phyloP scores from a whole-genome alignment of 1,139 yeast genomes.

The Dujonia santamariae region DNA sequence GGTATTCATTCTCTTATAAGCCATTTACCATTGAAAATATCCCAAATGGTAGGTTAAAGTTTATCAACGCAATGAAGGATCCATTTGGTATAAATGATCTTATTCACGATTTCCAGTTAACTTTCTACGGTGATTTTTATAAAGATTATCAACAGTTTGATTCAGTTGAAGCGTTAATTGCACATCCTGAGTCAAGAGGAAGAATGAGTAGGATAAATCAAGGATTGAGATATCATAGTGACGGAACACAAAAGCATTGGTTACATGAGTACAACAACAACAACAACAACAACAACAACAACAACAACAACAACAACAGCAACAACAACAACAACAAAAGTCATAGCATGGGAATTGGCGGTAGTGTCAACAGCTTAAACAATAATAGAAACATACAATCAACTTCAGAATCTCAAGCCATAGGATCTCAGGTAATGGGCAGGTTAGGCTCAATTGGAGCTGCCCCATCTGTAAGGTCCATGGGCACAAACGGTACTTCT shows the following conservation, averaged over 20 bases:
- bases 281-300: not conserved
- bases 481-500: slow-evolving; percentile 17
- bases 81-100: slow-evolving; percentile 75
- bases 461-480: slow-evolving; percentile 31
- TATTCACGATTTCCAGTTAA: slow-evolving; percentile 67
- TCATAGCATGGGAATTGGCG: not conserved
- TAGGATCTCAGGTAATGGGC: not conserved
- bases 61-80: slow-evolving; percentile 67
- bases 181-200: slow-evolving; percentile 66
- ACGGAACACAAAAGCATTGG: slow-evolving; percentile 87
- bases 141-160: slow-evolving; percentile 78
- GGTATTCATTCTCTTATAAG: slow-evolving; percentile 75
- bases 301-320: not conserved
- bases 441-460: not conserved
- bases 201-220: slow-evolving; percentile 73
- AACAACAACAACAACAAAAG: not conserved
- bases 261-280: slow-evolving; percentile 20
- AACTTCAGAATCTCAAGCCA: not conserved
- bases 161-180: slow-evolving; percentile 66
- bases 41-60: slow-evolving; percentile 67
- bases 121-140: slow-evolving; percentile 74
- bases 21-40: slow-evolving; percentile 62
- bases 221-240: slow-evolving; percentile 77
- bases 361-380: not conserved
- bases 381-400: not conserved